Conservation (phyloP, 169 alveolate genomes). For the Perkinsus chesapeaki region DNA sequence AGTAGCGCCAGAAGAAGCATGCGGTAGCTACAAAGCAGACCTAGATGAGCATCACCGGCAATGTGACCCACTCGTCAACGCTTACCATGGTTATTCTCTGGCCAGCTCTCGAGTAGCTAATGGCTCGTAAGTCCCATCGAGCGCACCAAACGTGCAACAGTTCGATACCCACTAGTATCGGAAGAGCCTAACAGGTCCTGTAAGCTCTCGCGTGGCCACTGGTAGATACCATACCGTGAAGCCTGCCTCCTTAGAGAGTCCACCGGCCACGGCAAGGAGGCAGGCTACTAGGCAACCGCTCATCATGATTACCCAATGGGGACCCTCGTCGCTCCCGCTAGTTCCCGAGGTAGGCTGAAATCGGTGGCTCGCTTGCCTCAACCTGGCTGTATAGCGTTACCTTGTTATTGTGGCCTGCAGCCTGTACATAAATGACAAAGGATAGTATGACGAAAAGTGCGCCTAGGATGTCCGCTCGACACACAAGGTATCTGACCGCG, state of each 20-base stretch:
- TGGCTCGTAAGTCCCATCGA: background rate
- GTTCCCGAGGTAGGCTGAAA: background rate
- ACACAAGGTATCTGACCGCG: conserved; percentile 22
- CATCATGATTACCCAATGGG: background rate
- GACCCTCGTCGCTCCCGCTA: background rate
- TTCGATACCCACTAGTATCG: background rate
- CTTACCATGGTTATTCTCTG: background rate
- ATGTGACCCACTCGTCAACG: background rate
- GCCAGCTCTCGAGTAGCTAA: background rate
- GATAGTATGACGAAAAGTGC: background rate
- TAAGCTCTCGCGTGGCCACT: background rate
- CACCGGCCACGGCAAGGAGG: background rate
- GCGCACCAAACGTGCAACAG: background rate
- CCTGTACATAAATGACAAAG: background rate
- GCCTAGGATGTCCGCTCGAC: conserved; percentile 25
- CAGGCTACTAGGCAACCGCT: background rate
- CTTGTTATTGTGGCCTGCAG: background rate
- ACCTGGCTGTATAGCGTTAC: background rate
- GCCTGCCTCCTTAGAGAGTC: background rate
- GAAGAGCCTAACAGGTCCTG: background rate
- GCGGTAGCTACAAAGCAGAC: background rate
- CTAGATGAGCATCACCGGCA: background rate
- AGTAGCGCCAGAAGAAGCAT: background rate
- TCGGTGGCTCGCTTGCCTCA: background rate
- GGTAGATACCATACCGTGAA: background rate